These are phyloP conservation scores for Pleurotus ostreatus DNA, from an alignment of 768 basidiomycete genomes.

Conservation along the genomic window DNA sequence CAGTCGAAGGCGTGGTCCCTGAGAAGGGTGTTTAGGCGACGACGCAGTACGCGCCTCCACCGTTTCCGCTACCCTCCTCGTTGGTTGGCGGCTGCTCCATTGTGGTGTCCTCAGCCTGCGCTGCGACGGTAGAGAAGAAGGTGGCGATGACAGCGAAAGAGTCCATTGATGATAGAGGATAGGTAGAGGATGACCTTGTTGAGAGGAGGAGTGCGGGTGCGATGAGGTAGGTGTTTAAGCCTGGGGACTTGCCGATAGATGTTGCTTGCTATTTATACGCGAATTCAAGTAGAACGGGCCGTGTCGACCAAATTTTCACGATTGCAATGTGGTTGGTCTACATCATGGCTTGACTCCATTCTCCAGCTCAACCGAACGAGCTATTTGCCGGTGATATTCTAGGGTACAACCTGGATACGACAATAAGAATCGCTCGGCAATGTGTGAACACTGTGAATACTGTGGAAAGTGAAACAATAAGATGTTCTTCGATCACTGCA, in stretches of 20 bases:
- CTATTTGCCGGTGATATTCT: not conserved
- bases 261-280: not conserved
- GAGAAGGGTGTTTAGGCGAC: not conserved
- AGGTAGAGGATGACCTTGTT: not conserved
- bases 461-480: not conserved
- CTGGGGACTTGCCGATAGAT: not conserved
- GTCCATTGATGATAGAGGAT: slow-evolving; percentile 5
- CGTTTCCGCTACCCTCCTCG: not conserved
- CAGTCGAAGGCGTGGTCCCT: not conserved
- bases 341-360: not conserved
- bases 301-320: not conserved
- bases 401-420: not conserved
- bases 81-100: slow-evolving; percentile 2
- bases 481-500: not conserved
- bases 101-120: not conserved
- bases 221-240: not conserved
- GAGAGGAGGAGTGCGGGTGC: not conserved
- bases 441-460: not conserved
- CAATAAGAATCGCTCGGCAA: not conserved
- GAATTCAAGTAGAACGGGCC: not conserved
- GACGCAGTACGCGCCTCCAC: slow-evolving; percentile 3
- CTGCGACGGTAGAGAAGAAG: not conserved
- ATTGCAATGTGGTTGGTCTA: not conserved
- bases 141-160: slow-evolving; percentile 1
- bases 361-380: not conserved